Conservation (phyloP, 441 rosid species). For the Pelargonium australe region DNA sequence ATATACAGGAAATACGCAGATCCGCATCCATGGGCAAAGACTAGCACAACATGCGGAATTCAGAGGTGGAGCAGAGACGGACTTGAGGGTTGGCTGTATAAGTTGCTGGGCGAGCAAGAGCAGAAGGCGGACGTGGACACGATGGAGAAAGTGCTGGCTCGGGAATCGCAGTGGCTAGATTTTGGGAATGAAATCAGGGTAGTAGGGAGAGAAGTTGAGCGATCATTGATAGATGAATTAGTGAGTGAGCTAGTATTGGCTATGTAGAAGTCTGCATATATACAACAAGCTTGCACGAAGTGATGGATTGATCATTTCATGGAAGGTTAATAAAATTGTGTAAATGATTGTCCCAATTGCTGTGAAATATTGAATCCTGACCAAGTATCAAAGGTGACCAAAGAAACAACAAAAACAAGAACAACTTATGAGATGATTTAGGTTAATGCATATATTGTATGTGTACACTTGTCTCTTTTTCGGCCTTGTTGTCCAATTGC, state of each 20-base stretch:
- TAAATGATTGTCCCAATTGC: conserved; percentile 6
- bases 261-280: conserved; percentile 28
- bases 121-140: conserved; percentile 14
- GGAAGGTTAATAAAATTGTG: conserved; percentile 26
- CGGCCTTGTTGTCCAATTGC: no score
- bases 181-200: conserved; percentile 46
- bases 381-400: no score
- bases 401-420: no score
- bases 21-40: neutral
- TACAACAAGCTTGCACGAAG: conserved; percentile 15
- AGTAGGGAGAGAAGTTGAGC: conserved; percentile 74
- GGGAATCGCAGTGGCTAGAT: conserved; percentile 50
- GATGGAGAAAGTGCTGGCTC: conserved; percentile 26
- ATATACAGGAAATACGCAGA: conserved; percentile 33
- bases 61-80: conserved; percentile 19
- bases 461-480: no score
- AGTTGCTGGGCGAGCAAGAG: conserved; percentile 33
- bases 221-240: conserved; percentile 53
- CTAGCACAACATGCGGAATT: neutral
- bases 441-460: no score
- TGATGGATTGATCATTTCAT: conserved; percentile 20
- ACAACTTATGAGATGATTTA: no score
- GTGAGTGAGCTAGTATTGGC: conserved; percentile 38
- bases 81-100: conserved; percentile 37
- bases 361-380: neutral